Evolutionary conservation across 2,329 filamentous ascomycete genomes (phyloP).

Genomic region (Graphium sp.): DNA sequence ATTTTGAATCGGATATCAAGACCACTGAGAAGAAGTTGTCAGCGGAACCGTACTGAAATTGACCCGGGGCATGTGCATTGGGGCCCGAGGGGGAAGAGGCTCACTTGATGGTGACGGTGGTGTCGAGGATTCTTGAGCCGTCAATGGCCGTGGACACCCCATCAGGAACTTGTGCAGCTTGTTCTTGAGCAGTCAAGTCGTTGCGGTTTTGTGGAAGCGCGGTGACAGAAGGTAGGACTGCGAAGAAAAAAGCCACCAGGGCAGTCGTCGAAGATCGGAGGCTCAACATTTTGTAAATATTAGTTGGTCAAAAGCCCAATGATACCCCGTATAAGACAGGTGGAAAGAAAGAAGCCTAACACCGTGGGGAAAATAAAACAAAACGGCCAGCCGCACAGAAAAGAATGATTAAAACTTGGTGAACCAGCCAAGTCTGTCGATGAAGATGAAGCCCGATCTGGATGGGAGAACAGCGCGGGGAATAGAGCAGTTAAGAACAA

Average conservation of each 20-base stretch:
- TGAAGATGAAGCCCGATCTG: conserved; percentile 2
- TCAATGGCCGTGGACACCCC: conserved; percentile 27
- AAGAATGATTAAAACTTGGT: conserved; percentile 1
- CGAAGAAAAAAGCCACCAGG: conserved; percentile 5
- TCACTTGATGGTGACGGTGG: conserved; percentile 35
- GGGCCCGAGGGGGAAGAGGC: conserved; percentile 5
- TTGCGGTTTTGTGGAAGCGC: conserved; percentile 3
- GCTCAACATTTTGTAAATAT: background rate
- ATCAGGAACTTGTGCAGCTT: conserved; percentile 6
- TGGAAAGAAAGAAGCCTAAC: too few species aligned
- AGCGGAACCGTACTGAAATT: conserved; percentile 5
- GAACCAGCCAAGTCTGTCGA: conserved; percentile 2
- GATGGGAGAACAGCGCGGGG: background rate
- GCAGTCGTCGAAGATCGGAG: conserved; percentile 2
- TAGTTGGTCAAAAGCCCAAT: background rate
- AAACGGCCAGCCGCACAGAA: background rate
- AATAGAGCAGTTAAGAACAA: conserved; percentile 4
- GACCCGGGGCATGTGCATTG: background rate
- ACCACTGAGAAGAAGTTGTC: conserved; percentile 15
- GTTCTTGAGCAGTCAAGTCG: conserved; percentile 4
- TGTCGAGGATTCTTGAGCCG: conserved; percentile 37
- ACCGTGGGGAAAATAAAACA: background rate
- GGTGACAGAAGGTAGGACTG: conserved; percentile 1
- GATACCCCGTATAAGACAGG: too few species aligned
- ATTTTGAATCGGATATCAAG: conserved; percentile 38